These are phyloP conservation scores for Penicillium sp. DNA, from an alignment of 2,329 filamentous ascomycete species.

Conservation along the genomic window DNA sequence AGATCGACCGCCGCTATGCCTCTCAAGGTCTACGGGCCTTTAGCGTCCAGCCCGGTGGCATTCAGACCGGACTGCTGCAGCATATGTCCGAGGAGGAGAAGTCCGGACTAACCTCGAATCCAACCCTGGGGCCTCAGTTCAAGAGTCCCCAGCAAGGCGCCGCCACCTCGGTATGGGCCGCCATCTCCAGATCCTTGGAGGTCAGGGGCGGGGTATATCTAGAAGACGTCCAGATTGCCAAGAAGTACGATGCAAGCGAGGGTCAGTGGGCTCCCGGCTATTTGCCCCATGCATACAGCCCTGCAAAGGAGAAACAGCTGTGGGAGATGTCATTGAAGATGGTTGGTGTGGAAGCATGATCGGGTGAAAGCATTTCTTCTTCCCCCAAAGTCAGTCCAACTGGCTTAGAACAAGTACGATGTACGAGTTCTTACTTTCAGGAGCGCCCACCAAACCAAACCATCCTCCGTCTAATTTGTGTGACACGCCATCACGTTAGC, in stretches of 20 bases:
- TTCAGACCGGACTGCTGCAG: constrained; percentile 4
- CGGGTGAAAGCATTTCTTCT: too few species aligned
- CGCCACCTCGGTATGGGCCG: constrained; percentile 46
- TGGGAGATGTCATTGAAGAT: constrained; percentile 55
- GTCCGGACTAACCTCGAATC: constrained; percentile 14
- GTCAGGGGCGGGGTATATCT: constrained; percentile 28
- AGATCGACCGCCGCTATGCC: constrained; percentile 58
- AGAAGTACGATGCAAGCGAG: background rate
- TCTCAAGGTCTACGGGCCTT: constrained; percentile 49
- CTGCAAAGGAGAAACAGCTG: constrained; percentile 46
- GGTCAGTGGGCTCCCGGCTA: background rate
- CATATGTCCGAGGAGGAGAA: constrained; percentile 6
- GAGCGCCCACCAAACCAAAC: too few species aligned
- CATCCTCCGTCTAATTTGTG: too few species aligned
- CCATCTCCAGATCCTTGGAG: constrained; percentile 37
- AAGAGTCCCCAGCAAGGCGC: constrained; percentile 46
- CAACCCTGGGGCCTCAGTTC: constrained; percentile 15
- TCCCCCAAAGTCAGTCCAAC: too few species aligned
- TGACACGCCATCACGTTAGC: too few species aligned
- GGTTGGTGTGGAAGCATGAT: constrained; percentile 32
- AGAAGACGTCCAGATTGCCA: background rate
- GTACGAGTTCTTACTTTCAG: too few species aligned
- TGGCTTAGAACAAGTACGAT: too few species aligned
- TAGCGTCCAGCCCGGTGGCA: constrained; percentile 53
- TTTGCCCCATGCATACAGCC: constrained; percentile 4